Evolutionary conservation across 164 flowering plant genomes (phyloP), one percentile per base, ranked within the genome.

Genomic region (Nymphaea thermarum): DNA sequence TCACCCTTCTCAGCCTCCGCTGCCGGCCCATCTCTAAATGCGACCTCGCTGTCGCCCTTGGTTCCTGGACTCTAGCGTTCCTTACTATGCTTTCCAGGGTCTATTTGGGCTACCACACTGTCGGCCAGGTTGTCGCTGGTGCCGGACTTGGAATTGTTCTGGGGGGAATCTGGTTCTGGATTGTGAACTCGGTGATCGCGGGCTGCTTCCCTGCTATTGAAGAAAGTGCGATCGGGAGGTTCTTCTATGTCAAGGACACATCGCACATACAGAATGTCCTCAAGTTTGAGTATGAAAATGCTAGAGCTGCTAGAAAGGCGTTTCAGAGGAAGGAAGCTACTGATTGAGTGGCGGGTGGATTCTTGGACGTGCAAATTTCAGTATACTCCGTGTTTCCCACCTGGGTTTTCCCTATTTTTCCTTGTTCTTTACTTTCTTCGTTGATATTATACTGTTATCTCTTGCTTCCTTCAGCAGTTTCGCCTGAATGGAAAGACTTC

Each of bases 231-330:
- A 63, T 89, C 66, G 96, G 97, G 71, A 86, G 90, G 76, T 63
- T 43, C 72, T 83, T 94, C 59, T 94, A 91, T 75, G 61, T 91
- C 15, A 94, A 94, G 87, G 98, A 94, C 75, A 86, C 90, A 70
- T 88, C 97, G 0, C 98, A 94, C 70, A 85, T 94, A 42, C 75
- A 73, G 18, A 80, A 94, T 77, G 95, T 86, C 70, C 71, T 94
- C 77, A 86, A 89, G 78, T 94, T 93, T 66, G 97, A 94, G 84
- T 94, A 91, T 45, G 96, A 93, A 2, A 87, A 91, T 74, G 90
- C 96, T 0, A 80, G 94, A 66, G 91, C 87, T 59, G 96, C 89
- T 4, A 76, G 96, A 71, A 84, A 79, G 61, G 69, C 75, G 15
- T 41, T 70, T 68, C 75, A 15, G 66, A 59, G 55, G 43, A 51